phyloP scores from a whole-genome alignment of 768 basidiomycete genomes.

The Naganishia friedmannii region DNA sequence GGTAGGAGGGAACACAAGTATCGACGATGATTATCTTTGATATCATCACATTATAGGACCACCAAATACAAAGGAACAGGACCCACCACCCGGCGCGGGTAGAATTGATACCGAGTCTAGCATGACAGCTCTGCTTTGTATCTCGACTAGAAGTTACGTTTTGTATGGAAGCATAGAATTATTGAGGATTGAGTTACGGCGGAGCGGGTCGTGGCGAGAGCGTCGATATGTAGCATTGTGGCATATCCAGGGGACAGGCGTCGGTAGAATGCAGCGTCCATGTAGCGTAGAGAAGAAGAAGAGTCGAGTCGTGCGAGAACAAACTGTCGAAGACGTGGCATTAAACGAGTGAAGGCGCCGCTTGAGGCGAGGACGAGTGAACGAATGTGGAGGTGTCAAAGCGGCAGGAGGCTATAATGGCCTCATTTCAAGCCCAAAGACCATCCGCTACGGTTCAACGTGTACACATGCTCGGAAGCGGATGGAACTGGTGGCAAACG shows the following conservation, averaged over 20 bases:
- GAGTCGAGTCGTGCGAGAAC: no score
- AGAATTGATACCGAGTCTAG: background rate
- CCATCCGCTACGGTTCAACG: background rate
- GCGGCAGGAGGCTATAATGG: background rate
- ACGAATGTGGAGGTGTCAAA: background rate
- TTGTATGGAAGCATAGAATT: background rate
- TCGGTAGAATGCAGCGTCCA: no score
- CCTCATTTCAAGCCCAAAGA: background rate
- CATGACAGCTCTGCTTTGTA: background rate
- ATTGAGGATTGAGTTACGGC: no score
- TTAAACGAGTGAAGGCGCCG: background rate
- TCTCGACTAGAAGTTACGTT: background rate
- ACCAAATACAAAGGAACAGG: background rate
- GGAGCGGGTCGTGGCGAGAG: no score
- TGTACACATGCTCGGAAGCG: background rate
- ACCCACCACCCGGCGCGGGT: no score
- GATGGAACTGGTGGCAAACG: background rate
- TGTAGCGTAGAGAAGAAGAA: no score
- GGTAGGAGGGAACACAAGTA: constrained; percentile 4
- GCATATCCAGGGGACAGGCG: no score
- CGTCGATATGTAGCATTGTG: no score
- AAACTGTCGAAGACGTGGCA: no score
- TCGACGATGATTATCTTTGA: background rate
- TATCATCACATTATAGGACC: background rate
- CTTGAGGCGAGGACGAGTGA: background rate